These are phyloP conservation scores for Hypoxylon sp. DNA, from an alignment of 2,329 filamentous ascomycete genomes.

Conservation along the genomic window DNA sequence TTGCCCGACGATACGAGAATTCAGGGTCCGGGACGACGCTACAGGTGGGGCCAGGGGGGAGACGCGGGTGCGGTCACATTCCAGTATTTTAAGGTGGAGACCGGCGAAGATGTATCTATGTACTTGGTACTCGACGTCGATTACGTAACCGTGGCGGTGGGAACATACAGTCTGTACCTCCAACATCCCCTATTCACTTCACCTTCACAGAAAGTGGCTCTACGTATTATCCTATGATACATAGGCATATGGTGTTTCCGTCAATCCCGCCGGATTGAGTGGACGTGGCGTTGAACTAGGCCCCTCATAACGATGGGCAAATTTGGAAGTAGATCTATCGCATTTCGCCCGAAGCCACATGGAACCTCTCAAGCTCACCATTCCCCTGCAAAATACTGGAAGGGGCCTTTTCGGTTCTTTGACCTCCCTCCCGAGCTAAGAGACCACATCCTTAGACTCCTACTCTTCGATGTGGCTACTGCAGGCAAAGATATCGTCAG, in stretches of 20 bases:
- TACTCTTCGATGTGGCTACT: constrained; percentile 37
- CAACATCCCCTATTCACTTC: constrained; percentile 5
- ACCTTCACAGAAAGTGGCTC: neutral
- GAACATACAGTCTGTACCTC: neutral
- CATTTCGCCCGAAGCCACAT: constrained; percentile 40
- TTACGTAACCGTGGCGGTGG: constrained; percentile 10
- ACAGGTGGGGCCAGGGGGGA: constrained; percentile 23
- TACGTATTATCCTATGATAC: neutral
- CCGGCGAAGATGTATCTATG: neutral
- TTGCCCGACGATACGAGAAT: constrained; percentile 29
- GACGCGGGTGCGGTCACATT: constrained; percentile 30
- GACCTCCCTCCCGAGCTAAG: constrained; percentile 52
- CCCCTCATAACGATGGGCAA: constrained; percentile 35
- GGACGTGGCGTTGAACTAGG: neutral
- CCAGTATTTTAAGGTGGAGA: constrained; percentile 28
- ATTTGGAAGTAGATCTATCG: constrained; percentile 47
- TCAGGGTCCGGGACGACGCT: constrained; percentile 18
- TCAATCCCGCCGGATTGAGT: too few species aligned
- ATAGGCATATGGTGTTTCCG: too few species aligned
- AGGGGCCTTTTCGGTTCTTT: constrained; percentile 50
- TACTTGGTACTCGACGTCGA: constrained; percentile 3
- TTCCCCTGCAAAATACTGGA: constrained; percentile 31
- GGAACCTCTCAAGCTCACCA: neutral
- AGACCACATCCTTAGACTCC: constrained; percentile 43
- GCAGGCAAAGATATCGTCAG: constrained; percentile 38